Percentiles rank a stretch among this genome's conserved stretches.
phyloP scores from a whole-genome alignment of 768 basidiomycete species.

The Leccinum subgranulosum region DNA sequence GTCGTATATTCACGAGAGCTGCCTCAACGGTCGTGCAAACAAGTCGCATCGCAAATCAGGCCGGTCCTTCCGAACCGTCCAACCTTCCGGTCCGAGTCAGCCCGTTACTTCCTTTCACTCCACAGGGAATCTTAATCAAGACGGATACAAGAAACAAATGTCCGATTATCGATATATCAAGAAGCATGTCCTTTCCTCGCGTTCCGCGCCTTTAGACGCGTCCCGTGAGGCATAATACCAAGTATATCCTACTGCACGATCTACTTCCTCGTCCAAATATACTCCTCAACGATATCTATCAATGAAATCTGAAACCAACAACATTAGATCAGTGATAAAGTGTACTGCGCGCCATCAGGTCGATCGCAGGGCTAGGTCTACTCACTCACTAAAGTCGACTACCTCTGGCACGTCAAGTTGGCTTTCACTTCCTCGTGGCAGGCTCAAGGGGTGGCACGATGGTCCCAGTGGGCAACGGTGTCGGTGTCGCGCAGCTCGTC shows the following conservation, averaged over 20 bases:
- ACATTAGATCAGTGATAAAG: not conserved
- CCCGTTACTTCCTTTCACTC: not conserved
- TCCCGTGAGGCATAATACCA: not conserved
- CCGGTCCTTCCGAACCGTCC: not conserved
- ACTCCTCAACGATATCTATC: not conserved
- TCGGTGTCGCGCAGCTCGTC: not conserved
- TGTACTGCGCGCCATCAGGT: not conserved
- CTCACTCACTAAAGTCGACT: not conserved
- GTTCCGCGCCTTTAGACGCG: not conserved
- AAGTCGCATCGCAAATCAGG: too few relatives aligned
- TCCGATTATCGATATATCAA: not conserved
- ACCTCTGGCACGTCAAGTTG: not conserved
- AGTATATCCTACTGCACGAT: not conserved
- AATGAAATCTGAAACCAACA: not conserved
- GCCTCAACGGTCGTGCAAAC: too few relatives aligned
- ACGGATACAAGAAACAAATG: not conserved
- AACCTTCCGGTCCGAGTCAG: too few relatives aligned
- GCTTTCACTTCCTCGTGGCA: not conserved
- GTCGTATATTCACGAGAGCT: too few relatives aligned
- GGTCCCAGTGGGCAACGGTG: not conserved
- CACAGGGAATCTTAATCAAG: not conserved
- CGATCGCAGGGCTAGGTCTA: not conserved
- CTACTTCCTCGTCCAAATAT: not conserved
- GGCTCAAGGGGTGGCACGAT: not conserved
- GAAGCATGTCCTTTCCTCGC: not conserved